Base-by-base conservation (phyloP, 441 rosid genomes). In the Arabidopsis lyrata region DNA sequence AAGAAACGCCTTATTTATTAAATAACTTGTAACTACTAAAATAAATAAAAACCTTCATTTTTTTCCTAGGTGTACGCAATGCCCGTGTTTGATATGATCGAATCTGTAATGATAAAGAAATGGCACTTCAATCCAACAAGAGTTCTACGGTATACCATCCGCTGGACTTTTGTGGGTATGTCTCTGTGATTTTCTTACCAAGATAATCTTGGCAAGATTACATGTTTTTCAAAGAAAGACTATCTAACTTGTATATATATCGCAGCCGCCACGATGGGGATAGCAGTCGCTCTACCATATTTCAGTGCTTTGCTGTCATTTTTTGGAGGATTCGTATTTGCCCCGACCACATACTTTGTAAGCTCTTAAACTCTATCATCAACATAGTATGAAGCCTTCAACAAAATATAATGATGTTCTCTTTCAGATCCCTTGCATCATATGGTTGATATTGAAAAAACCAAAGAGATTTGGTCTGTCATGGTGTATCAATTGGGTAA, bases 61-160 rank as follows among this genome's bases (percentile, higher is more conserved):
- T 18, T 11, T 12, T 57, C 13, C 9, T 68, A 86, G 91, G 76
- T 86, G 29, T 88, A 78, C 31, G 93, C 93, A 14, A 86, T 88
- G 86, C 89, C 93, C 0, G 93, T 88, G 2, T 88, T 83, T 68
- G 93, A 88, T 82, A 86, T 88, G 90, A 68, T 84, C 5, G 93
- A 88, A 69, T 82, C 88, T 35, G 58, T 83, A 10, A 22, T 85
- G 77, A 88, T 86, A 39, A 88, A 74, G 83, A 83, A 83, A 65
- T 50, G 82, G 77, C 80, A 81, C 18, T 88, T 83, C 62, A 72
- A 27, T 12, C 89, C 90, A 18, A 71, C 79, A 7, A 36, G 8
- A 4, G 39, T 5, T 10, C 86, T 86, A 44, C 83, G 89, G 6
- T 85, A 73, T 12, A 8, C 72, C 44, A 42, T 79, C 1, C 89